Conservation (phyloP, 257 asterid species). For the Mitragyna speciosa region DNA sequence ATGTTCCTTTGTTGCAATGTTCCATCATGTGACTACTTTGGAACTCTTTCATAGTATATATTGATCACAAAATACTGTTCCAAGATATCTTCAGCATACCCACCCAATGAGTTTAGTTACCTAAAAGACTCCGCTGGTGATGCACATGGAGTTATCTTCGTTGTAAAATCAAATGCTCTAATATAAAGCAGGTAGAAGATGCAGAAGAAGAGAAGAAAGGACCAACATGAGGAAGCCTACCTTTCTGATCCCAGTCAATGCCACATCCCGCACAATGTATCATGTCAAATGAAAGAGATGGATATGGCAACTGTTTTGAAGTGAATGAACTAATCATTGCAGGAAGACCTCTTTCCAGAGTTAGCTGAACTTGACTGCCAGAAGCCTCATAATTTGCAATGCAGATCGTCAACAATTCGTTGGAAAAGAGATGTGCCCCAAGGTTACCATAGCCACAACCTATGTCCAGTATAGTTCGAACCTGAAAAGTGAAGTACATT, state of each 20-base stretch:
- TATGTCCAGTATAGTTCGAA: constrained; percentile 81
- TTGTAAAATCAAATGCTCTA: neutral
- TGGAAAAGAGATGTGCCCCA: constrained; percentile 86
- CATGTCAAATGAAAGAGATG: constrained; percentile 97
- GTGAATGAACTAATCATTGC: constrained; percentile 93
- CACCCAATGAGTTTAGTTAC: neutral
- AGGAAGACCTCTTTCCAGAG: constrained; percentile 98
- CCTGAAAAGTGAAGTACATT: constrained; percentile 45
- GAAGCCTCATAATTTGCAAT: constrained; percentile 92
- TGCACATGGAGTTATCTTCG: neutral
- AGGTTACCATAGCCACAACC: constrained; percentile 99
- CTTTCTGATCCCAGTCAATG: constrained; percentile 92
- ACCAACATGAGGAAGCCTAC: constrained; percentile 34
- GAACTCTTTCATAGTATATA: neutral
- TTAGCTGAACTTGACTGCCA: constrained; percentile 98
- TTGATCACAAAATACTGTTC: neutral
- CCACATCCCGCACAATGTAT: constrained; percentile 92
- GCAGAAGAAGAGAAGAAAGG: constrained; percentile 1
- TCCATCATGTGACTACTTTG: neutral
- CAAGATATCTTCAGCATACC: neutral
- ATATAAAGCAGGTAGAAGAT: neutral
- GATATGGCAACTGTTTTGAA: constrained; percentile 87
- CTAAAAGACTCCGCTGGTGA: neutral
- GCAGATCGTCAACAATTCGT: constrained; percentile 82
- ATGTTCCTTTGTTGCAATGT: neutral